Evolutionary conservation across 225 moss, liverwort and hornwort species (phyloP).

Genomic region (Asterella californica): DNA sequence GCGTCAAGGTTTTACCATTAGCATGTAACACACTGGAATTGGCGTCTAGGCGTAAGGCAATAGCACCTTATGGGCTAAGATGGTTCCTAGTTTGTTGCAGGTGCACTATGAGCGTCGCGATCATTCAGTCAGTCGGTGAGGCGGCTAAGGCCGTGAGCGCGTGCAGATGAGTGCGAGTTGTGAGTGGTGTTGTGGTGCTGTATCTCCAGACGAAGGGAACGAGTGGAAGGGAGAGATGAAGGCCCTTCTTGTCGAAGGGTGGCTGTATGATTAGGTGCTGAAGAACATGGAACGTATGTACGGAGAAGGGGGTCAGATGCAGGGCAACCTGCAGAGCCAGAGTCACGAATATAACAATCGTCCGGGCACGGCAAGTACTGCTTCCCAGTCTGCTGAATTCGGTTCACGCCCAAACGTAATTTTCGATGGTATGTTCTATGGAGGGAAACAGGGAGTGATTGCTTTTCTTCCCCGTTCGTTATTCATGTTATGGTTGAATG

Average conservation of each 20-base stretch:
- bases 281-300: constrained; percentile 37
- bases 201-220: background rate
- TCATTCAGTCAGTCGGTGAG: background rate
- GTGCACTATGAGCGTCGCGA: background rate
- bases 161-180: background rate
- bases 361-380: constrained; percentile 32
- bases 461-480: background rate
- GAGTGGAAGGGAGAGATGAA: background rate
- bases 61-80: background rate
- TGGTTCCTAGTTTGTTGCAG: background rate
- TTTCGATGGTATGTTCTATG: constrained; percentile 62
- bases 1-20: no score
- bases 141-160: background rate
- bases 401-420: constrained; percentile 62
- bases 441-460: background rate
- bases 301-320: constrained; percentile 38
- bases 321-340: constrained; percentile 26
- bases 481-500: background rate
- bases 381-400: constrained; percentile 28
- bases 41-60: background rate
- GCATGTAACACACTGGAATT: no score
- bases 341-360: constrained; percentile 37
- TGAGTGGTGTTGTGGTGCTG: background rate
- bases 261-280: background rate
- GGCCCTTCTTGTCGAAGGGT: background rate